These are phyloP conservation scores for Chlorella vulgaris DNA, from an alignment of 139 green algal species.

Conservation along the genomic window DNA sequence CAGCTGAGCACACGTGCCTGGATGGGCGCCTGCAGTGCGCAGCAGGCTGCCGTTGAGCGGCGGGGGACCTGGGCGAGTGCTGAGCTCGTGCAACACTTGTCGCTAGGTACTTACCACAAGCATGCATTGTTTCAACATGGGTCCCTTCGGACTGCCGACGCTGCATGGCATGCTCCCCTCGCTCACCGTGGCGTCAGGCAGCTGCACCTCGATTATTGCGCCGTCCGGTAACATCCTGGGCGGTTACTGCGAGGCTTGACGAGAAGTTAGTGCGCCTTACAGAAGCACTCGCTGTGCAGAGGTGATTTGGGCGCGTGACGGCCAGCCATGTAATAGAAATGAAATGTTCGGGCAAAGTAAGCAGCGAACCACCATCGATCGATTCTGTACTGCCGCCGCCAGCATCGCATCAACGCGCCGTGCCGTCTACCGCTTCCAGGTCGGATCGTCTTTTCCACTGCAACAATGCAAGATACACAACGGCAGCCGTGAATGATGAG, in stretches of 20 bases:
- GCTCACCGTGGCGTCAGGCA: background rate
- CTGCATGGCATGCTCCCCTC: background rate
- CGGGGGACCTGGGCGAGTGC: background rate
- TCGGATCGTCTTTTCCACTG: conserved; percentile 15
- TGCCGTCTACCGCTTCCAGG: conserved; percentile 25
- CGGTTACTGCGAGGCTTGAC: no score
- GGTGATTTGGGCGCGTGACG: no score
- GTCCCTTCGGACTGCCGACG: background rate
- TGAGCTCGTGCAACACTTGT: background rate
- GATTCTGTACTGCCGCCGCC: no score
- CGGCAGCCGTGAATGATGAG: background rate
- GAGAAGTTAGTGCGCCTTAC: no score
- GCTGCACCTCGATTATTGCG: background rate
- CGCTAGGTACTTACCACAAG: background rate
- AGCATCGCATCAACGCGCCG: no score
- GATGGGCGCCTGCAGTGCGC: background rate
- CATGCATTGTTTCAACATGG: background rate
- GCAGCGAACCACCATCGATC: no score
- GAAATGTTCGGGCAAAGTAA: no score
- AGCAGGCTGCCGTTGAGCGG: background rate
- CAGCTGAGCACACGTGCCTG: background rate
- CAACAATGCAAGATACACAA: background rate
- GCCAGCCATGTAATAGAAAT: no score
- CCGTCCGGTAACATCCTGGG: conserved; percentile 18
- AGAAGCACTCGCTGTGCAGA: no score